These are phyloP conservation scores for Neohortaea acidophila DNA, from an alignment of 495 filamentous ascomycete genomes.

Conservation along the genomic window DNA sequence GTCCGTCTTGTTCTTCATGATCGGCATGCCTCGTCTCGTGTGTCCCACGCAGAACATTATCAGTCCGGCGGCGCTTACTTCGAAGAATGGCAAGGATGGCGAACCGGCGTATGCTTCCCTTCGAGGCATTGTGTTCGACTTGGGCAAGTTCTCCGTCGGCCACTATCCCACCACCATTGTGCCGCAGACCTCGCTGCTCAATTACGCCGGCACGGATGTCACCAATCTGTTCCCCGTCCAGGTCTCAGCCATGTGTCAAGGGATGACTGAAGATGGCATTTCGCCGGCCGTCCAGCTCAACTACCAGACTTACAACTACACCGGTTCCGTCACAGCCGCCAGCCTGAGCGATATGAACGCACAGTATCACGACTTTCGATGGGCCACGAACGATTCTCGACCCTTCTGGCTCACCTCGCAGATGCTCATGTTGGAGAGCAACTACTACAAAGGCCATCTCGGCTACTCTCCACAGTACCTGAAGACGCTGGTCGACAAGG, in stretches of 20 bases:
- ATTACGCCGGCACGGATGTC: constrained; percentile 76
- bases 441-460: constrained; percentile 77
- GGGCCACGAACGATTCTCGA: constrained; percentile 62
- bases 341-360: constrained; percentile 54
- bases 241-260: constrained; percentile 80
- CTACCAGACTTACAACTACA: constrained; percentile 63
- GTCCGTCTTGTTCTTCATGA: constrained; percentile 66
- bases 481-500: constrained; percentile 47
- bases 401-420: constrained; percentile 85
- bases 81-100: constrained; percentile 57
- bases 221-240: constrained; percentile 85
- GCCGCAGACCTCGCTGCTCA: constrained; percentile 45
- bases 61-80: constrained; percentile 59
- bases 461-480: constrained; percentile 74
- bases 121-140: constrained; percentile 77
- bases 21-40: constrained; percentile 72
- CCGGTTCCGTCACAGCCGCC: constrained; percentile 46
- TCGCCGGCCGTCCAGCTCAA: constrained; percentile 62
- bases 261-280: constrained; percentile 43
- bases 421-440: constrained; percentile 55
- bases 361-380: constrained; percentile 86
- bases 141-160: constrained; percentile 52
- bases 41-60: constrained; percentile 85
- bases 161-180: constrained; percentile 64
- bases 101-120: constrained; percentile 56